A percentile compares a stretch with the other conserved stretches of the same genome.
These are phyloP conservation scores for Quercus bicolor DNA, from an alignment of 306 rosid species.

Conservation along the genomic window DNA sequence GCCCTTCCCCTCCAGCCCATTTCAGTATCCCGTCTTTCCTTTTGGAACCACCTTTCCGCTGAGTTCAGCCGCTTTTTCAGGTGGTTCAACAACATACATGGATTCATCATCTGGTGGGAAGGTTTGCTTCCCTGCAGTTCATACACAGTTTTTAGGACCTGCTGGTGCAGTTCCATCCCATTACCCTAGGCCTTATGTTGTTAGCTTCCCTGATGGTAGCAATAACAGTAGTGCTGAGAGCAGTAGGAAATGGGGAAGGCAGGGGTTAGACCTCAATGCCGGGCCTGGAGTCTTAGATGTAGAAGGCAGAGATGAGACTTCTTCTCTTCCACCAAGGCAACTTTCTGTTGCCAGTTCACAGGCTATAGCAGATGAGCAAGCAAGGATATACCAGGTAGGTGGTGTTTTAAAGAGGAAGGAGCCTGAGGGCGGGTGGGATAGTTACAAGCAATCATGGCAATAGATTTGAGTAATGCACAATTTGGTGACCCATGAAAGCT, in stretches of 20 bases:
- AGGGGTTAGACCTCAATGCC: slow-evolving; percentile 68
- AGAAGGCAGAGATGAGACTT: slow-evolving; percentile 59
- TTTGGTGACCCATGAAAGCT: slow-evolving; percentile 32
- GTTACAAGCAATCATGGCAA: slow-evolving; percentile 63
- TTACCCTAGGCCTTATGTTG: slow-evolving; percentile 55
- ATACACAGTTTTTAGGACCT: slow-evolving; percentile 56
- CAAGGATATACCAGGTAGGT: slow-evolving; percentile 48
- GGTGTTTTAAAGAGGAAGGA: slow-evolving; percentile 66
- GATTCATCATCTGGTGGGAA: slow-evolving; percentile 61
- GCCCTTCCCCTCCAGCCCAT: slow-evolving; percentile 48
- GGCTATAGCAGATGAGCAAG: slow-evolving; percentile 50
- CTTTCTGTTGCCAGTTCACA: slow-evolving; percentile 59
- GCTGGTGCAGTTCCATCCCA: slow-evolving; percentile 50
- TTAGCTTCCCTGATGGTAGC: slow-evolving; percentile 49
- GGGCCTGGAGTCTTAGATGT: slow-evolving; percentile 65
- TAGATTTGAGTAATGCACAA: slow-evolving; percentile 26
- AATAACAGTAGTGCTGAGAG: slow-evolving; percentile 44
- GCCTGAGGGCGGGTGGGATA: slow-evolving; percentile 72
- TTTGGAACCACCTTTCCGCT: slow-evolving; percentile 57
- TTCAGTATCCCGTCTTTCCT: slow-evolving; percentile 58
- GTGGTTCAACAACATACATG: slow-evolving; percentile 42
- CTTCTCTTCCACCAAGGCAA: slow-evolving; percentile 42
- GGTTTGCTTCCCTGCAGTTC: slow-evolving; percentile 55
- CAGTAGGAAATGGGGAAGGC: slow-evolving; percentile 61
- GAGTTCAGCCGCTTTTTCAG: slow-evolving; percentile 47